Conservation (phyloP, 345 rosid genomes). For the Cardiospermum halicacabum region DNA sequence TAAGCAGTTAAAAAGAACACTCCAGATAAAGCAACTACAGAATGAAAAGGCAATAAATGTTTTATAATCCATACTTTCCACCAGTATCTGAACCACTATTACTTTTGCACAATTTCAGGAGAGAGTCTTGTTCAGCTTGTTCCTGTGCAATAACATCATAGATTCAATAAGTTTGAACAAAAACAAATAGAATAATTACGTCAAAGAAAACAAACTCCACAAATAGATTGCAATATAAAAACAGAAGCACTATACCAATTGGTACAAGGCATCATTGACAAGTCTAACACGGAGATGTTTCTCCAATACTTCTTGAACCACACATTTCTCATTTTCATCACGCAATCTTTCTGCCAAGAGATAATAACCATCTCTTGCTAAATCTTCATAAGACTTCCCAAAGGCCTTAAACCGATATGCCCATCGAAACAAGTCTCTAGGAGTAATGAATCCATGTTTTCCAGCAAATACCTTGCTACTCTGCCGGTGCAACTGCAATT, state of each 20-base stretch:
- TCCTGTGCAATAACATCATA: constrained; percentile 52
- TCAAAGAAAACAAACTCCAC: background rate
- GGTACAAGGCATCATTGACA: constrained; percentile 60
- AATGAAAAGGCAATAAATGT: constrained; percentile 8
- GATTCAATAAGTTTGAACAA: background rate
- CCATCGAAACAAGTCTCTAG: constrained; percentile 97
- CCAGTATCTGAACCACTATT: constrained; percentile 20
- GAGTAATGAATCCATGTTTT: constrained; percentile 96
- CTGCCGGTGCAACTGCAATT: constrained; percentile 84
- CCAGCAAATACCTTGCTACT: constrained; percentile 96
- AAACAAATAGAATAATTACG: background rate
- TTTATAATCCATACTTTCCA: constrained; percentile 36
- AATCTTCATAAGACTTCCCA: constrained; percentile 68
- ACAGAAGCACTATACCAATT: constrained; percentile 37
- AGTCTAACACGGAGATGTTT: constrained; percentile 58
- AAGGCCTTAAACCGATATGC: constrained; percentile 70
- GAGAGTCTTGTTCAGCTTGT: constrained; percentile 30
- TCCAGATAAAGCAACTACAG: constrained; percentile 7
- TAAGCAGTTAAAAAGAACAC: constrained; percentile 10
- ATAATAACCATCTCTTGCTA: constrained; percentile 90
- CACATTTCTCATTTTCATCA: constrained; percentile 67
- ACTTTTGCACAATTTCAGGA: constrained; percentile 3
- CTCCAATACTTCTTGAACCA: constrained; percentile 76
- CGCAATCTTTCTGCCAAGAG: constrained; percentile 93
- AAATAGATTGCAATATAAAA: background rate